Base-by-base conservation (phyloP, 345 rosid species). In the Linum tenue region DNA sequence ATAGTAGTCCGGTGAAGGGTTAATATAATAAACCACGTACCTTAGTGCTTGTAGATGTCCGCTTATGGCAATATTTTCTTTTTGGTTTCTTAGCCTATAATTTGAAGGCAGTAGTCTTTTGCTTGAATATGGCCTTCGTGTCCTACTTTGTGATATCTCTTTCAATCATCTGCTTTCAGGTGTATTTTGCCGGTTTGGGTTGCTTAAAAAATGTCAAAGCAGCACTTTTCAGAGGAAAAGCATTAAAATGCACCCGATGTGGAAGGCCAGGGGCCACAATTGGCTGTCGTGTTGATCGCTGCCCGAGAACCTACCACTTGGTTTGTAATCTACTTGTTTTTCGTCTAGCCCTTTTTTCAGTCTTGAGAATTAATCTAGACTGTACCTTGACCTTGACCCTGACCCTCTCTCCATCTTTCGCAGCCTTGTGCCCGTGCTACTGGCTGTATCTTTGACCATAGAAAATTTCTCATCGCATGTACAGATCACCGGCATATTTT, bases 221-320 rank as follows among this genome's bases (percentile, higher is more conserved):
- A 42, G 99, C 99, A 55, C 96, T 90, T 69, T 88, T 83, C 72
- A 84, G 97, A 78, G 99, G 99, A 73, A 84, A 83, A 77, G 95
- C 96, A 59, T 75, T 94, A 73, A 94, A 94, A 77, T 94, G 99
- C 77, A 86, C 80, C 69, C 89, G 95, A 69, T 90, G 99, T 79
- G 95, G 90, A 76, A 86, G 99, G 81, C 92, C 95, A 66, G 99
- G 99, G 65, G 99, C 99, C 72, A 90, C 99, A 64, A 94, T 86
- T 67, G 99, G 99, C 60, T 94, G 99, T 74, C 97, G 99, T 61
- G 99, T 94, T 71, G 99, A 94, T 78, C 83, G 95, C 16, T 94
- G 99, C 78, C 97, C 94, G 39, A 90, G 78, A 85, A 94, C 99
- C 71, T 94, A 94, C 75, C 99, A 94, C 77, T 79, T 90, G 99